Conservation (phyloP, 805 yeast genomes). For the Cyberlindnera lachancei region DNA sequence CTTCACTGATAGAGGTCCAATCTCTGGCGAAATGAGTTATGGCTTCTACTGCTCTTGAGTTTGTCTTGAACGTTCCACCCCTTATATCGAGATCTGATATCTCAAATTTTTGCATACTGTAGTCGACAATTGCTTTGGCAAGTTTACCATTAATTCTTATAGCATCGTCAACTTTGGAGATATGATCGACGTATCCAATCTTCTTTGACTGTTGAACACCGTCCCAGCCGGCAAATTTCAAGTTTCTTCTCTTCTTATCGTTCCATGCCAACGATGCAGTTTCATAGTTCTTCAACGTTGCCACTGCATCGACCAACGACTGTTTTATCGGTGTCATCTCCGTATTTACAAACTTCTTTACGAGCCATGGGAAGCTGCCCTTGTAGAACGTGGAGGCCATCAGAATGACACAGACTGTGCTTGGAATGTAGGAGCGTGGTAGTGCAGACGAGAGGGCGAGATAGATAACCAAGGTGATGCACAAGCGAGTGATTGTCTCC, state of each 20-base stretch:
- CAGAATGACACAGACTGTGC: constrained; percentile 20
- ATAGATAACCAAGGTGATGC: constrained; percentile 24
- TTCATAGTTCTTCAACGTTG: constrained; percentile 40
- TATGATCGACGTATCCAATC: constrained; percentile 47
- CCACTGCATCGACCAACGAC: constrained; percentile 31
- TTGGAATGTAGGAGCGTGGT: constrained; percentile 21
- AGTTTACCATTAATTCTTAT: constrained; percentile 41
- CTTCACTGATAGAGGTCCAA: constrained; percentile 52
- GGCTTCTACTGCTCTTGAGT: constrained; percentile 53
- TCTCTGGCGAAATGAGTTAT: constrained; percentile 75
- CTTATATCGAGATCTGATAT: constrained; percentile 39
- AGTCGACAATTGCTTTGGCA: constrained; percentile 36
- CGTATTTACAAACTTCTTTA: constrained; percentile 15
- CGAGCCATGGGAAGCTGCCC: constrained; percentile 17
- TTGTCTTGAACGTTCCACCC: constrained; percentile 18
- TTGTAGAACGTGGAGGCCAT: constrained; percentile 24
- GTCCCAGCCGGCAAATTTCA: constrained; percentile 41
- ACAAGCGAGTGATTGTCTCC: constrained; percentile 16
- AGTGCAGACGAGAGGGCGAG: constrained; percentile 18
- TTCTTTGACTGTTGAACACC: constrained; percentile 49
- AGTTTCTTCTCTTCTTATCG: constrained; percentile 35
- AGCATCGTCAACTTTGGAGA: constrained; percentile 40
- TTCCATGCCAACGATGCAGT: constrained; percentile 34
- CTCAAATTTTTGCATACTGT: constrained; percentile 28
- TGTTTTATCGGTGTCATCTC: constrained; percentile 18